These are phyloP conservation scores for Punica granatum DNA, from an alignment of 345 rosid species.

Conservation along the genomic window DNA sequence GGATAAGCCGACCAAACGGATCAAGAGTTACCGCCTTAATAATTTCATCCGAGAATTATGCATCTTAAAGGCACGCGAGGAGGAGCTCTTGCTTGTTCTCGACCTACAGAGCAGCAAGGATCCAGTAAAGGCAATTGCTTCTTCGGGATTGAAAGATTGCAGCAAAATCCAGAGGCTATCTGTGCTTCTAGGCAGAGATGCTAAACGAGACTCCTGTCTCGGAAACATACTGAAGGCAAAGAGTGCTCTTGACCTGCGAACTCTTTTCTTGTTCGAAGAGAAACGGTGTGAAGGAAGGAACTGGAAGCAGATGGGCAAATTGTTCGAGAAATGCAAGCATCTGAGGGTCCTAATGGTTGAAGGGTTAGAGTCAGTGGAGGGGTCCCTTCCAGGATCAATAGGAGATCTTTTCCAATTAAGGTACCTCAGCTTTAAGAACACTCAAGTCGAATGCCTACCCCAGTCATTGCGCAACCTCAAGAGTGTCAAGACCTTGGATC, in stretches of 20 bases:
- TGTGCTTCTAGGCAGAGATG: neutral
- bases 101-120: neutral
- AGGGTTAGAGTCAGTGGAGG: neutral
- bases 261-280: neutral
- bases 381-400: neutral
- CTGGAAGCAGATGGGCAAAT: neutral
- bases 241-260: neutral
- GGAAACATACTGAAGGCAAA: neutral
- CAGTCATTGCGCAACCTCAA: neutral
- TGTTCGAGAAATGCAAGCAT: neutral
- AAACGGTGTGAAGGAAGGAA: neutral
- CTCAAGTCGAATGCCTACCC: neutral
- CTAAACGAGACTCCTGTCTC: neutral
- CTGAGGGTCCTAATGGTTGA: neutral
- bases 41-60: neutral
- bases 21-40: neutral
- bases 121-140: neutral
- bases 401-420: neutral
- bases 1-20: neutral
- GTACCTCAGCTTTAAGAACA: neutral
- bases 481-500: neutral
- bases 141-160: neutral
- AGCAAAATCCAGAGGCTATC: neutral
- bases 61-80: neutral
- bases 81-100: neutral